Evolutionary conservation across 129 eudicot species (phyloP).

Genomic region (Lonicera japonica): DNA sequence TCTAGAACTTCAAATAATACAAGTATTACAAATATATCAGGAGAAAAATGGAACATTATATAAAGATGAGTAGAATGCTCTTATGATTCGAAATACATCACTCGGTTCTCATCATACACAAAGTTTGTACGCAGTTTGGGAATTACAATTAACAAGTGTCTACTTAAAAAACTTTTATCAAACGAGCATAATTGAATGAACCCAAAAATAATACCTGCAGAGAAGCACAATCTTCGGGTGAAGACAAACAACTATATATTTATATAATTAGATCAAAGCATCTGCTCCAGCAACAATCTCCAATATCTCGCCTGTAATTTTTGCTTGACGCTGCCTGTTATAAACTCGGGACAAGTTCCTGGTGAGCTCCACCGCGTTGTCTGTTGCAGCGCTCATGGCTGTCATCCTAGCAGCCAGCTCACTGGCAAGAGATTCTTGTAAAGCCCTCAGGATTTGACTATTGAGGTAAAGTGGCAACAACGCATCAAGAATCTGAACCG

Average conservation of each 20-base stretch:
- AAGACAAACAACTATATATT: conserved; percentile 2
- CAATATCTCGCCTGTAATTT: conserved; percentile 52
- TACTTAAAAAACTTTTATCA: neutral
- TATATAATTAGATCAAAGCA: conserved; percentile 20
- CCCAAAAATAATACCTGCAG: neutral
- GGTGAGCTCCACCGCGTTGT: conserved; percentile 44
- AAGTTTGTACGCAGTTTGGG: conserved; percentile 17
- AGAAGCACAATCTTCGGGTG: neutral
- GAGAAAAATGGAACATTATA: neutral
- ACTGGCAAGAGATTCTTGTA: conserved; percentile 64
- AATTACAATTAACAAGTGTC: conserved; percentile 13
- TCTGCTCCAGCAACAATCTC: conserved; percentile 65
- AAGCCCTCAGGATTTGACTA: conserved; percentile 51
- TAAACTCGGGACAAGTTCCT: conserved; percentile 28
- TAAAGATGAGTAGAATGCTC: conserved; percentile 6
- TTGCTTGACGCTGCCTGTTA: conserved; percentile 47
- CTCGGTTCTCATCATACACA: conserved; percentile 16
- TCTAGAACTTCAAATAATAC: neutral
- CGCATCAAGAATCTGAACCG: conserved; percentile 59
- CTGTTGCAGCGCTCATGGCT: conserved; percentile 58
- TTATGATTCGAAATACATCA: conserved; percentile 15
- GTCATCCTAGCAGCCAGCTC: conserved; percentile 63
- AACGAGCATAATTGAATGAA: conserved; percentile 13
- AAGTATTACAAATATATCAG: conserved; percentile 3
- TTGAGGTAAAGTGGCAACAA: conserved; percentile 51